These are phyloP conservation scores for Neonectria ditissima DNA, from an alignment of 2,329 filamentous ascomycete species.

Conservation along the genomic window DNA sequence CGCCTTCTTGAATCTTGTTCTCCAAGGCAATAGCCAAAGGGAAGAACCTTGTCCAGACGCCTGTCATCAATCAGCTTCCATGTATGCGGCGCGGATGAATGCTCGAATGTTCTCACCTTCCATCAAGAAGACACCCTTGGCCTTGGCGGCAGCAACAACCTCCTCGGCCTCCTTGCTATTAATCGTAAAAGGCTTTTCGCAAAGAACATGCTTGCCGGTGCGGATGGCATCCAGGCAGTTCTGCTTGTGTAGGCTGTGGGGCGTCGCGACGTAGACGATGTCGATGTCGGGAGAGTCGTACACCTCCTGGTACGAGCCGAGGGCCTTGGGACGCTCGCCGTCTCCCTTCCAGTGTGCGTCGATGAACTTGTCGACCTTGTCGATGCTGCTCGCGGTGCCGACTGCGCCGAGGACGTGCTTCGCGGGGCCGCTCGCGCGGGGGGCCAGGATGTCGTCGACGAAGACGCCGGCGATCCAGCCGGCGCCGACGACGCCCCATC, in stretches of 20 bases:
- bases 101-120: conserved; percentile 44
- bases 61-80: background rate
- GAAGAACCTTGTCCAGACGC: conserved; percentile 58
- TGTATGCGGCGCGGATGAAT: background rate
- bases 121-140: conserved; percentile 55
- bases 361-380: conserved; percentile 21
- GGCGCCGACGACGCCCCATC: conserved; percentile 21
- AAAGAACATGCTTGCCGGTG: conserved; percentile 58
- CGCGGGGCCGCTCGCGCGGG: conserved; percentile 5
- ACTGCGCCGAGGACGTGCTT: conserved; percentile 18
- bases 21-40: conserved; percentile 51
- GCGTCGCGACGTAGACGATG: conserved; percentile 59
- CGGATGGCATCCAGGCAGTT: conserved; percentile 58
- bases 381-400: conserved; percentile 14
- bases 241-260: conserved; percentile 57
- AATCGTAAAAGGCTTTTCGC: conserved; percentile 59
- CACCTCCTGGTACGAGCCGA: conserved; percentile 54
- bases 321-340: conserved; percentile 39
- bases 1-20: conserved; percentile 52
- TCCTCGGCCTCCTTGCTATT: conserved; percentile 53
- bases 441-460: conserved; percentile 18
- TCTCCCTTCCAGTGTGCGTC: conserved; percentile 18
- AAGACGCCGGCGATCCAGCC: conserved; percentile 25
- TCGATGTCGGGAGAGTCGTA: conserved; percentile 57
- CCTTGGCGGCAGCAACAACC: conserved; percentile 52